These are phyloP conservation scores for Cercophora sp. DNA, from an alignment of 495 filamentous ascomycete species.

Conservation along the genomic window DNA sequence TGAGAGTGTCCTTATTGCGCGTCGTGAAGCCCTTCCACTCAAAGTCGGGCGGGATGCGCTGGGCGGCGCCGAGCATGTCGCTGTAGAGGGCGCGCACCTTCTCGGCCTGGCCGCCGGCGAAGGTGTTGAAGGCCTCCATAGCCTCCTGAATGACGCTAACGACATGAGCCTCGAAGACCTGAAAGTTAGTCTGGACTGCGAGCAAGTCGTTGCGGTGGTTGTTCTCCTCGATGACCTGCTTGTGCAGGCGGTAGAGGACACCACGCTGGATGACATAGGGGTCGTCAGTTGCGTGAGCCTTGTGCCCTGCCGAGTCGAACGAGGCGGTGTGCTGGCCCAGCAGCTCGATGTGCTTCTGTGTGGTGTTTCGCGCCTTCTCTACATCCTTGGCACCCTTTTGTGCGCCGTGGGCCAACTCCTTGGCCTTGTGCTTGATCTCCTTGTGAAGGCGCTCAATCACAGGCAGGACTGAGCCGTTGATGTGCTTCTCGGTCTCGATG, in stretches of 20 bases:
- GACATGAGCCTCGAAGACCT: conserved; percentile 82
- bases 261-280: conserved; percentile 84
- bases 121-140: conserved; percentile 73
- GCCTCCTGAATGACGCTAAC: conserved; percentile 76
- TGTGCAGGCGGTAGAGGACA: conserved; percentile 76
- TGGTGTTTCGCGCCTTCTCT: conserved; percentile 77
- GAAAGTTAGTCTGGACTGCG: conserved; percentile 81
- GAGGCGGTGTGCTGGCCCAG: conserved; percentile 76
- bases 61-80: conserved; percentile 73
- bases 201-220: conserved; percentile 87
- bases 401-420: conserved; percentile 81
- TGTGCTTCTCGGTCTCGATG: conserved; percentile 78
- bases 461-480: conserved; percentile 79
- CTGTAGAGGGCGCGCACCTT: conserved; percentile 71
- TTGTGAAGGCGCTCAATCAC: conserved; percentile 86
- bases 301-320: conserved; percentile 66
- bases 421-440: conserved; percentile 92
- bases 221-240: conserved; percentile 92
- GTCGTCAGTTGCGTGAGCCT: conserved; percentile 65
- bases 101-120: conserved; percentile 75
- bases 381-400: conserved; percentile 83
- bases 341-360: conserved; percentile 94
- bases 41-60: conserved; percentile 81
- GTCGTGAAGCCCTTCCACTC: conserved; percentile 84
- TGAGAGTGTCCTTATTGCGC: conserved; percentile 65